These are phyloP conservation scores for Jacaranda mimosifolia DNA, from an alignment of 257 asterid genomes.

Conservation along the genomic window DNA sequence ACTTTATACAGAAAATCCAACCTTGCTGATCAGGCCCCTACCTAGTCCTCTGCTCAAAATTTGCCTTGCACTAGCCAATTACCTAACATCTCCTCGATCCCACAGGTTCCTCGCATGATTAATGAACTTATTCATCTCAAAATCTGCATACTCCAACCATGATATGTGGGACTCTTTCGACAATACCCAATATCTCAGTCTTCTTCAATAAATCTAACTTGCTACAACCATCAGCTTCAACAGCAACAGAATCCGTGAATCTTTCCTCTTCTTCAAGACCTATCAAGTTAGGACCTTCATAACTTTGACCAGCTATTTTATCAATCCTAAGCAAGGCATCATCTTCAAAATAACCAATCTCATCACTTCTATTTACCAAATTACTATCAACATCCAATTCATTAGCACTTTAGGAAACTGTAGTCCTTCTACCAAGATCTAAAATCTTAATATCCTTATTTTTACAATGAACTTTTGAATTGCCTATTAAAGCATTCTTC, in stretches of 20 bases:
- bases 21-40: too few relatives aligned
- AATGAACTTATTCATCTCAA: constrained; percentile 45
- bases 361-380: not conserved
- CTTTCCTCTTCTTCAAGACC: constrained; percentile 7
- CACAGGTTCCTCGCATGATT: too few relatives aligned
- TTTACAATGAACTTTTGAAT: not conserved
- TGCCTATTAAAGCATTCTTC: constrained; percentile 9
- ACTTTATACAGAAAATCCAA: too few relatives aligned
- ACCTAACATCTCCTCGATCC: too few relatives aligned
- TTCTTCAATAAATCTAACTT: constrained; percentile 11
- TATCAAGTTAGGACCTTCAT: not conserved
- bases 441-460: not conserved
- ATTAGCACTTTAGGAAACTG: not conserved
- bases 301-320: not conserved
- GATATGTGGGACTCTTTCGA: not conserved
- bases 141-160: too few relatives aligned
- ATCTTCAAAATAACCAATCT: not conserved
- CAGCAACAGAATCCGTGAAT: not conserved
- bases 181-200: constrained; percentile 4
- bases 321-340: not conserved
- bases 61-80: too few relatives aligned
- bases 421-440: constrained; percentile 7
- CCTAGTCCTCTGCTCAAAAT: too few relatives aligned
- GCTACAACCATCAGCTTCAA: constrained; percentile 22
- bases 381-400: constrained; percentile 7